Evolutionary conservation across 2,329 filamentous ascomycete genomes (phyloP).

Genomic region (Trichoderma sp.): DNA sequence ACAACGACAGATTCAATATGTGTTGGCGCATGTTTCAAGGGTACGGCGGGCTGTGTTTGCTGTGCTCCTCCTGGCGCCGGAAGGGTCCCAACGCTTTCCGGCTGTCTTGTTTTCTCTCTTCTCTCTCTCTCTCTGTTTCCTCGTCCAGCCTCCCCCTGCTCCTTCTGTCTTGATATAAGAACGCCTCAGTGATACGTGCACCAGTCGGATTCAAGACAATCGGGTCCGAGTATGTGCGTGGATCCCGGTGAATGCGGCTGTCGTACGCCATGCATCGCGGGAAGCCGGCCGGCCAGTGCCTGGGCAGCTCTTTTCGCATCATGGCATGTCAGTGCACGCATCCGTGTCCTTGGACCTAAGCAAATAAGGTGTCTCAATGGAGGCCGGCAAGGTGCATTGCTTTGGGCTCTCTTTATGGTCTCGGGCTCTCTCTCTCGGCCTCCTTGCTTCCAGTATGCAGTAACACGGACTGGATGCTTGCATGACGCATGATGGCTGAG

Average conservation of each 20-base stretch:
- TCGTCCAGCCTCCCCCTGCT: not conserved
- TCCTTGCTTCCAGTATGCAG: not conserved
- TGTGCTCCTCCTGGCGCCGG: not conserved
- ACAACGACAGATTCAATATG: not conserved
- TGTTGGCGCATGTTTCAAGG: not conserved
- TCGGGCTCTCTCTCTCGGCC: not conserved
- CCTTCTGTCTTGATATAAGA: not conserved
- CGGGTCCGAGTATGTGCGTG: slow-evolving; percentile 10
- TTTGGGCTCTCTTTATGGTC: not conserved
- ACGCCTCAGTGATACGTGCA: slow-evolving; percentile 16
- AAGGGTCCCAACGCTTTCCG: not conserved
- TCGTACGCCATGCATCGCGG: slow-evolving; percentile 15
- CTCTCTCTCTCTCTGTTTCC: not conserved
- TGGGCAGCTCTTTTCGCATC: slow-evolving; percentile 4
- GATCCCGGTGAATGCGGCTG: slow-evolving; percentile 11
- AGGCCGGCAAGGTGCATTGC: not conserved
- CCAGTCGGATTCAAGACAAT: slow-evolving; percentile 14
- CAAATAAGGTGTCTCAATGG: not conserved
- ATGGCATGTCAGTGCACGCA: not conserved
- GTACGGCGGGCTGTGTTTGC: not conserved
- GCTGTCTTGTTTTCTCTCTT: not conserved
- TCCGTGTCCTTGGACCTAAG: not conserved
- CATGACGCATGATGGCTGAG: not conserved
- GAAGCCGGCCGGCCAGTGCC: slow-evolving; percentile 1
- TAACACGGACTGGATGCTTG: not conserved